Conservation (phyloP, 2,329 filamentous ascomycete species). For the Cladosporium oxysporum region DNA sequence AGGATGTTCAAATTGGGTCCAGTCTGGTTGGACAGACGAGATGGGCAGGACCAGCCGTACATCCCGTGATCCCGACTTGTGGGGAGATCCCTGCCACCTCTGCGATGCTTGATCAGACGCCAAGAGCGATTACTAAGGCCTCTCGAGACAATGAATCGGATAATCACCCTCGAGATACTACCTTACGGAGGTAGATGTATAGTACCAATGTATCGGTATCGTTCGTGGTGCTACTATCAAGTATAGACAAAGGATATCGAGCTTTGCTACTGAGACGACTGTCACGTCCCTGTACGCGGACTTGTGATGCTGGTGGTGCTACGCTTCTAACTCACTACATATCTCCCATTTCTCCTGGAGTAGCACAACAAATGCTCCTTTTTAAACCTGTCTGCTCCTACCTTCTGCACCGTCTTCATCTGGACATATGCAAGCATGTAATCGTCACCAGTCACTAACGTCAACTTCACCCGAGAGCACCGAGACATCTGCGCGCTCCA, state of each 20-base stretch:
- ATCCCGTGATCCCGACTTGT: neutral
- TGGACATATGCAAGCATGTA: no score
- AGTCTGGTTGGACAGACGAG: constrained; percentile 3
- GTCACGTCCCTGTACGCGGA: neutral
- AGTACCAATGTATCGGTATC: neutral
- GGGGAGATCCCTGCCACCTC: constrained; percentile 2
- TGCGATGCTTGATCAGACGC: neutral
- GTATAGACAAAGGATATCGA: neutral
- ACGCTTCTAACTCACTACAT: neutral
- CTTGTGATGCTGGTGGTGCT: neutral
- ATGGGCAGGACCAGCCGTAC: constrained; percentile 11
- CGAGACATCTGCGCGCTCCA: neutral
- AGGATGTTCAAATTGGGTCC: constrained; percentile 8
- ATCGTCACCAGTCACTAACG: neutral
- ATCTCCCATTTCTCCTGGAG: neutral
- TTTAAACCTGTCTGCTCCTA: neutral
- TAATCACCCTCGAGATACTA: neutral
- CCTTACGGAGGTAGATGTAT: neutral
- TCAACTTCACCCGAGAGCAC: neutral
- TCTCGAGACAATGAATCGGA: neutral
- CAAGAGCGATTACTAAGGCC: neutral
- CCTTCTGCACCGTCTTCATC: neutral
- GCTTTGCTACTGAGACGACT: neutral
- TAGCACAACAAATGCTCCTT: neutral
- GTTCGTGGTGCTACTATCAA: neutral